Evolutionary conservation across 1,139 yeast genomes (phyloP).

Genomic region (Zygoascus meyerae): DNA sequence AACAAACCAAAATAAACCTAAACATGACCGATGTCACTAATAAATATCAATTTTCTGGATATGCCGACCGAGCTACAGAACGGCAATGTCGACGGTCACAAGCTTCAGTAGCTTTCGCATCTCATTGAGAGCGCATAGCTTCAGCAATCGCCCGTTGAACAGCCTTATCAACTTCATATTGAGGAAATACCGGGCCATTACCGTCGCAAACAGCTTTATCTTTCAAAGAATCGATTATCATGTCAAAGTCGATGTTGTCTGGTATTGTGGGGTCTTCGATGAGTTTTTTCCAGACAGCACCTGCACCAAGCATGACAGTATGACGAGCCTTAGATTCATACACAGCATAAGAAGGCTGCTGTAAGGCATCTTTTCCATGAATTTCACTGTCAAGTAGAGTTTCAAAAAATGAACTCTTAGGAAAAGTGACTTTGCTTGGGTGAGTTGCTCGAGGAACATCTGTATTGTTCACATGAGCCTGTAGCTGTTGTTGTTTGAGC

Average conservation of each 20-base stretch:
- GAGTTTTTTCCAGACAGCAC: constrained; percentile 73
- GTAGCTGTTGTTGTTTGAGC: constrained; percentile 24
- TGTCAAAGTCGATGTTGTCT: constrained; percentile 47
- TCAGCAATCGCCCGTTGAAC: constrained; percentile 16
- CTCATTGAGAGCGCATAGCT: too few relatives aligned
- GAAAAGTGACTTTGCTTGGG: constrained; percentile 18
- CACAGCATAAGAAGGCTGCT: constrained; percentile 19
- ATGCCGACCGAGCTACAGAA: too few relatives aligned
- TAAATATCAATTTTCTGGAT: too few relatives aligned
- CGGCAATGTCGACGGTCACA: too few relatives aligned
- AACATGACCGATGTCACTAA: too few relatives aligned
- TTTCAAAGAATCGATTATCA: constrained; percentile 51
- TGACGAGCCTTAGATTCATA: constrained; percentile 32
- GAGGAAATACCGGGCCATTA: constrained; percentile 67
- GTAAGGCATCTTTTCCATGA: constrained; percentile 8
- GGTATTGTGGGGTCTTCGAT: constrained; percentile 41
- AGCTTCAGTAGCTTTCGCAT: too few relatives aligned
- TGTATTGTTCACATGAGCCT: neutral
- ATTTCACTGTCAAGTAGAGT: constrained; percentile 19
- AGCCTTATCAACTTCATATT: constrained; percentile 23
- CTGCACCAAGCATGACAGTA: constrained; percentile 54
- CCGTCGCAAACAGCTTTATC: constrained; percentile 78
- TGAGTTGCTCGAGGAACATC: neutral
- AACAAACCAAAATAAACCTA: too few relatives aligned
- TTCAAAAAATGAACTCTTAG: constrained; percentile 23